phyloP scores from a whole-genome alignment of 2,329 filamentous ascomycete genomes.

The Ophiostoma novo-ulmi region DNA sequence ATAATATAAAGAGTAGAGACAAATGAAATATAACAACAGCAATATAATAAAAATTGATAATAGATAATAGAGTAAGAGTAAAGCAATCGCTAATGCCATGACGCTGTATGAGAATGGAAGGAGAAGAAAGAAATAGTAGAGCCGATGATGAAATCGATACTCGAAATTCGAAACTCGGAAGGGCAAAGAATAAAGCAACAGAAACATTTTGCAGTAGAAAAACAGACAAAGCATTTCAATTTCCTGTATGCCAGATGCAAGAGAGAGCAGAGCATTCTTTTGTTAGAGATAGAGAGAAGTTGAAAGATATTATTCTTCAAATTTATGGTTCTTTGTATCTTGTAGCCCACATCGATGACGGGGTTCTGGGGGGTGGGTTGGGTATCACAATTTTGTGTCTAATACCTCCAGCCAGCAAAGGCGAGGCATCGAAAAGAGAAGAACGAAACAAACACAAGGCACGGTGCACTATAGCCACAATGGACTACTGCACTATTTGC shows the following conservation, averaged over 20 bases:
- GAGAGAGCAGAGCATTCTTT: slow-evolving; percentile 42
- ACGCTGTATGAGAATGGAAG: slow-evolving; percentile 35
- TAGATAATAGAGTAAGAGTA: slow-evolving; percentile 33
- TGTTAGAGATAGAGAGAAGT: slow-evolving; percentile 28
- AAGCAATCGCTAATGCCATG: slow-evolving; percentile 46
- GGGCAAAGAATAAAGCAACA: slow-evolving; percentile 13
- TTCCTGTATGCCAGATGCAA: slow-evolving; percentile 40
- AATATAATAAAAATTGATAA: slow-evolving; percentile 24
- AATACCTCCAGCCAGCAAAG: slow-evolving; percentile 23
- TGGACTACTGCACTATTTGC: slow-evolving; percentile 21
- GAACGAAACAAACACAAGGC: neutral
- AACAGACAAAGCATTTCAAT: slow-evolving; percentile 23
- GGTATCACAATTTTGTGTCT: slow-evolving; percentile 26
- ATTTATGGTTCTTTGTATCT: neutral
- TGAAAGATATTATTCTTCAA: neutral
- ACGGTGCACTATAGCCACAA: neutral
- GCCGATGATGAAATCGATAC: slow-evolving; percentile 15
- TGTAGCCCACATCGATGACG: slow-evolving; percentile 20
- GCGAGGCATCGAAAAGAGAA: slow-evolving; percentile 18
- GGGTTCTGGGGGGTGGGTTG: slow-evolving; percentile 17
- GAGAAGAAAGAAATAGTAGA: slow-evolving; percentile 33
- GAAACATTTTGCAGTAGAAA: slow-evolving; percentile 19
- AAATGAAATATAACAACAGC: slow-evolving; percentile 9
- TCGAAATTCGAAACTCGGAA: slow-evolving; percentile 30
- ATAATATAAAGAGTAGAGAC: neutral